Evolutionary conservation across 768 basidiomycete species (phyloP).

Genomic region (Cantharellus anzutake): DNA sequence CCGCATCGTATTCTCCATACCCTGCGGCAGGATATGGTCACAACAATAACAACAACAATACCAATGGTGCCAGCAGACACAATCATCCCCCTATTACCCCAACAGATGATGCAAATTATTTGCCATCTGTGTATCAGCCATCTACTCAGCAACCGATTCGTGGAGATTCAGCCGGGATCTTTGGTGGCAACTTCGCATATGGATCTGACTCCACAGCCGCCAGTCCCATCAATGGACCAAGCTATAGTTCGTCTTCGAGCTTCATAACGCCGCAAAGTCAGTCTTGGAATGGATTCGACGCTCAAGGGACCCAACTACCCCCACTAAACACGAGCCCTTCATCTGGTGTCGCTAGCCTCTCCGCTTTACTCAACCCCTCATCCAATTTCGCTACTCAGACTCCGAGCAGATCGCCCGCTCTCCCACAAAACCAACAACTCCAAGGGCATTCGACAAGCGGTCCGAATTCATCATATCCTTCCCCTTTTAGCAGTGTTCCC

Average conservation of each 20-base stretch:
- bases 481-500: slow-evolving; percentile 27
- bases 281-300: not conserved
- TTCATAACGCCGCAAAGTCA: not conserved
- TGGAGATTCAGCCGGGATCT: not conserved
- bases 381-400: too few species aligned
- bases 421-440: slow-evolving; percentile 11
- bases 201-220: not conserved
- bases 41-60: not conserved
- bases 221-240: not conserved
- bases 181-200: not conserved
- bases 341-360: slow-evolving; percentile 52
- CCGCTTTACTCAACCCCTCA: slow-evolving; percentile 53
- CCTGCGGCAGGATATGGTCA: not conserved
- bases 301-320: not conserved
- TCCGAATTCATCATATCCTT: slow-evolving; percentile 24
- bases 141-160: not conserved
- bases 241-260: not conserved
- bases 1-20: not conserved
- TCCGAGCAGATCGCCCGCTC: slow-evolving; percentile 26
- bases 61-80: too few species aligned
- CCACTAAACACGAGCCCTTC: slow-evolving; percentile 18
- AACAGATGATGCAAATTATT: not conserved
- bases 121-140: not conserved
- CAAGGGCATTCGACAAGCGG: not conserved
- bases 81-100: not conserved